Conservation (phyloP, 768 basidiomycete species). For the Austroboletus eburneus region DNA sequence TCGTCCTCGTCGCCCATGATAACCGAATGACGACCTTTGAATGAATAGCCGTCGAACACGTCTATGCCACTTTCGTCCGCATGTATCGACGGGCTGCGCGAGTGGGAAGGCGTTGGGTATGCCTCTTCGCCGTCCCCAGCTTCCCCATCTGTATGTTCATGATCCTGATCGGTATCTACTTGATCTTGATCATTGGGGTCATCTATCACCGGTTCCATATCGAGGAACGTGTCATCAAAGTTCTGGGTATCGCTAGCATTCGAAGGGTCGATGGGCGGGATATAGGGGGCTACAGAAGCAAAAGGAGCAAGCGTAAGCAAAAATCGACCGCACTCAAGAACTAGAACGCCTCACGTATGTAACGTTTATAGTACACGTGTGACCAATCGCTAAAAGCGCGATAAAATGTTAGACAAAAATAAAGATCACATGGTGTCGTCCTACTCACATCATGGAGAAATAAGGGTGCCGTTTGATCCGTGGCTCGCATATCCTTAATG, state of each 20-base stretch:
- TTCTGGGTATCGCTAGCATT: conserved; percentile 97
- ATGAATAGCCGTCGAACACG: conserved; percentile 93
- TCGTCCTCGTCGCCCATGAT: conserved; percentile 69
- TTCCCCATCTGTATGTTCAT: conserved; percentile 63
- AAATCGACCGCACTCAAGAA: conserved; percentile 4
- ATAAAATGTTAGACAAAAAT: conserved; percentile 13
- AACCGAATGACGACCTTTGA: conserved; percentile 82
- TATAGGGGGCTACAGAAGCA: conserved; percentile 70
- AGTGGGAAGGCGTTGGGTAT: conserved; percentile 75
- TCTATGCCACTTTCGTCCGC: conserved; percentile 50
- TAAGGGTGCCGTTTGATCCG: conserved; percentile 93
- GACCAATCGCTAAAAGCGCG: conserved; percentile 71
- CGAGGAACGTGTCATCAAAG: conserved; percentile 95
- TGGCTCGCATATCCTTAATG: conserved; percentile 86
- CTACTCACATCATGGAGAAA: conserved; percentile 85
- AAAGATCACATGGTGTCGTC: conserved; percentile 1
- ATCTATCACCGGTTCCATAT: conserved; percentile 91
- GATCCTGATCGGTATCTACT: conserved; percentile 67
- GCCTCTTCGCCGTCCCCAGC: conserved; percentile 72
- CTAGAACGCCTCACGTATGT: conserved; percentile 66
- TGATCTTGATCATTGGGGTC: conserved; percentile 60
- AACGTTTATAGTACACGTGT: conserved; percentile 91
- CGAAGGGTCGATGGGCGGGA: conserved; percentile 84
- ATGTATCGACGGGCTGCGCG: conserved; percentile 69
- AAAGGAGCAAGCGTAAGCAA: conserved; percentile 11